Evolutionary conservation across 2,329 filamentous ascomycete species (phyloP), one percentile per base, ranked within the genome.

Genomic region (Epichloe bromicola): DNA sequence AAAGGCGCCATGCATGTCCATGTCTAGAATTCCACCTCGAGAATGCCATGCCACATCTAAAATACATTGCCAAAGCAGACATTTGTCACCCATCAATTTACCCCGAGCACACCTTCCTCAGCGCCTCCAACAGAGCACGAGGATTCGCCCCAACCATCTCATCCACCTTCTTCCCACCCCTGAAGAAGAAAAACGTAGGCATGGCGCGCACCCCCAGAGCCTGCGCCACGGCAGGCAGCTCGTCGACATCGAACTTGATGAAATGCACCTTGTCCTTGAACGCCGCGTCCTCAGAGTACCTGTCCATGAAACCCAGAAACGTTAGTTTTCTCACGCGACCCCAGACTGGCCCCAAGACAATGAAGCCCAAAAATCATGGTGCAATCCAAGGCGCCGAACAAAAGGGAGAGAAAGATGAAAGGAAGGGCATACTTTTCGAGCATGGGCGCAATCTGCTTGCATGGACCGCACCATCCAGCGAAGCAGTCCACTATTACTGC

Each of bases 381-480:
- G 20, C 23, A 7, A 7, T 7, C 6, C 30, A 14, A 33, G 12
- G 36, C 2, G 33, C 34, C 12, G 15, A 45, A 10, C 15, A 45
- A 45, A 11, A 19, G 12, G 10, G n/a, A 34, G 5, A 44, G 5
- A 38, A 11, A 36, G 19, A 7, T 2, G 4, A 11, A 20, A 15
- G n/a, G 14, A 1, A 42, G 19, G 11, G 17, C 50, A 12, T 53
- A 65, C 60, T 60, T 57, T 48, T 60, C 57, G 51, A 95, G 72
- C 55, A 82, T 69, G 52, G 90, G 90, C 33, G 88, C 80, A 61
- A 95, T 91, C 59, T 82, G 77, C 75, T 90, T 95, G 85, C 90
- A 96, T 53, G 90, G 90, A 55, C 88, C 88, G 75, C 90, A 96
- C 90, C 90, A 96, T 56, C 74, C 81, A 51, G 90, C 90, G 69